Conservation (phyloP, 306 rosid genomes). For the Quercus alba region DNA sequence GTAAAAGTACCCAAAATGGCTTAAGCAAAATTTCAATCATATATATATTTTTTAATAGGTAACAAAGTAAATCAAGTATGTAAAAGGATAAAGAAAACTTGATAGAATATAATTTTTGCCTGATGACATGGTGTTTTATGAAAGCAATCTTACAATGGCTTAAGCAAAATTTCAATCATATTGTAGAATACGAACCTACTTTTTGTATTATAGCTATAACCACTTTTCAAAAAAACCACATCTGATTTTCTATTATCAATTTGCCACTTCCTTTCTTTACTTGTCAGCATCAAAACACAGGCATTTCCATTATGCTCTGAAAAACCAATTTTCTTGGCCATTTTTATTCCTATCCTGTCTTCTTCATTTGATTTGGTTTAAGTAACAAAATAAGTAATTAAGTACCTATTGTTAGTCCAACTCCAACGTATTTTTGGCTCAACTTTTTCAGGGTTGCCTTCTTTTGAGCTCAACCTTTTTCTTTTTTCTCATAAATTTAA, state of each 20-base stretch:
- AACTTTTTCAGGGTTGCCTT: conserved; percentile 13
- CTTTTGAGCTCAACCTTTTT: conserved; percentile 15
- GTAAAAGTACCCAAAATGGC: neutral
- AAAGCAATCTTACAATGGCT: no score
- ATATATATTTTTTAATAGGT: no score
- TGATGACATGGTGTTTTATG: no score
- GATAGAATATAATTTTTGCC: no score
- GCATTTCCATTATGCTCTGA: conserved; percentile 24
- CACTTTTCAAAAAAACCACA: no score
- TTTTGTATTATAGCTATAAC: no score
- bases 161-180: no score
- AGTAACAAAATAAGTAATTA: neutral
- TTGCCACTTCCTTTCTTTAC: conserved; percentile 14
- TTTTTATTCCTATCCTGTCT: conserved; percentile 1
- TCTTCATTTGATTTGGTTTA: conserved; percentile 15
- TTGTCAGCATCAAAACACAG: conserved; percentile 11
- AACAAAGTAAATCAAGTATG: no score
- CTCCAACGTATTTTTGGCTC: conserved; percentile 11
- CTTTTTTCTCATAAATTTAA: neutral
- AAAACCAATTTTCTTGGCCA: conserved; percentile 18
- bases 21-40: no score
- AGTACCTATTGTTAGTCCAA: conserved; percentile 24
- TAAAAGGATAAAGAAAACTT: no score
- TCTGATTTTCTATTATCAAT: neutral
- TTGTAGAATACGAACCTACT: no score